These are phyloP conservation scores for Candida stauntonica DNA, from an alignment of 805 yeast species.

Conservation along the genomic window DNA sequence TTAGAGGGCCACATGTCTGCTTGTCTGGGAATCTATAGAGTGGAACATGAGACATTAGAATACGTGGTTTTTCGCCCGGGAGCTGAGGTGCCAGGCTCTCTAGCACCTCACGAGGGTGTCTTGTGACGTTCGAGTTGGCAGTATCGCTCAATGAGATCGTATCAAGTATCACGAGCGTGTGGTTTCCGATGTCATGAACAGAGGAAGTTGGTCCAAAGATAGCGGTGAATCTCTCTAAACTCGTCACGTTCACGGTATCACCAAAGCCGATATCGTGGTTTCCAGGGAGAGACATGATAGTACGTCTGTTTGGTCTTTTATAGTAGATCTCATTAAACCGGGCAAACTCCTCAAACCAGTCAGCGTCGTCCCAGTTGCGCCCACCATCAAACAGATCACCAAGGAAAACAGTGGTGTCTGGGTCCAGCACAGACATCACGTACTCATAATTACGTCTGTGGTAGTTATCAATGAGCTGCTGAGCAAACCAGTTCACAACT, in stretches of 20 bases:
- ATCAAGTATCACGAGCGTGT: constrained; percentile 73
- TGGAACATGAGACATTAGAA: constrained; percentile 86
- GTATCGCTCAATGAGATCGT: constrained; percentile 75
- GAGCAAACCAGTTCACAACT: constrained; percentile 49
- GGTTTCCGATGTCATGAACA: constrained; percentile 53
- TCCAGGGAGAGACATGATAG: constrained; percentile 64
- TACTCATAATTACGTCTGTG: constrained; percentile 69
- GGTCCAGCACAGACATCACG: constrained; percentile 54
- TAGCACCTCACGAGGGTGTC: constrained; percentile 50
- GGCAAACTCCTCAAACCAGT: constrained; percentile 66
- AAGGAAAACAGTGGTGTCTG: constrained; percentile 71
- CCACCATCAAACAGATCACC: constrained; percentile 98
- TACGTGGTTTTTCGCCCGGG: constrained; percentile 45
- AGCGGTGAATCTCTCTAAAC: constrained; percentile 58
- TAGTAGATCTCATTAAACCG: constrained; percentile 71
- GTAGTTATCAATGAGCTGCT: constrained; percentile 68
- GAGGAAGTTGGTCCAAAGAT: constrained; percentile 70
- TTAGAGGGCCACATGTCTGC: constrained; percentile 66
- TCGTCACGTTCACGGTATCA: constrained; percentile 53
- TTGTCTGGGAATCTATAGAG: constrained; percentile 60
- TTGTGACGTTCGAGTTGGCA: constrained; percentile 38
- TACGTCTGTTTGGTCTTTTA: constrained; percentile 39
- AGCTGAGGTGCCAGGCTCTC: constrained; percentile 29
- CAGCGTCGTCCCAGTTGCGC: constrained; percentile 69
- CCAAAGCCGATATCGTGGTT: constrained; percentile 98